A percentile compares a stretch with the other conserved stretches of the same genome.
Conservation (phyloP, 2,329 filamentous ascomycete species). For the Alternaria burnsii region DNA sequence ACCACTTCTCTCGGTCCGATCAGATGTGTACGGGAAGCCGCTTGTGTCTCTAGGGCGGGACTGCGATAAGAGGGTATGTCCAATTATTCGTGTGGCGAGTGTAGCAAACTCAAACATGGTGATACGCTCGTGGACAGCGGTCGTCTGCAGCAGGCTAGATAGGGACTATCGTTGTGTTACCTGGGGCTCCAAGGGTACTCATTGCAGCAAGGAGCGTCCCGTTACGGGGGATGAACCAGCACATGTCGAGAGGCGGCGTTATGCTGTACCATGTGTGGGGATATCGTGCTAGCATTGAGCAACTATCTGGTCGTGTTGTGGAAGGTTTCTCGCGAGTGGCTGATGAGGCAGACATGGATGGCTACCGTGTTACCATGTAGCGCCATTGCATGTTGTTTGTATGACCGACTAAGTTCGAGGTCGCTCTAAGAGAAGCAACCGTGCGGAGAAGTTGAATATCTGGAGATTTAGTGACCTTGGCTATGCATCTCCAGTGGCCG, state of each 20-base stretch:
- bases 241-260: conserved; percentile 35
- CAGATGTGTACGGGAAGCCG: conserved; percentile 19
- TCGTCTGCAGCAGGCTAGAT: conserved; percentile 18
- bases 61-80: neutral
- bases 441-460: conserved; percentile 23
- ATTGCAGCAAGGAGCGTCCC: conserved; percentile 21
- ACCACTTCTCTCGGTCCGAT: conserved; percentile 15
- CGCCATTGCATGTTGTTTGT: conserved; percentile 20
- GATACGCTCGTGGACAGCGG: conserved; percentile 10
- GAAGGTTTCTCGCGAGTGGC: conserved; percentile 27
- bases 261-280: conserved; percentile 40
- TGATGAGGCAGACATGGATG: conserved; percentile 16
- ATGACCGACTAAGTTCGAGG: conserved; percentile 15
- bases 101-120: conserved; percentile 22
- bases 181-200: conserved; percentile 4
- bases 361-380: conserved; percentile 19
- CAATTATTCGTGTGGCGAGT: conserved; percentile 15
- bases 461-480: neutral
- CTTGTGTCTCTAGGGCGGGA: conserved; percentile 8
- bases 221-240: conserved; percentile 20
- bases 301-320: conserved; percentile 27
- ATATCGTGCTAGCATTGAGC: conserved; percentile 28
- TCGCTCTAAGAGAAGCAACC: conserved; percentile 16
- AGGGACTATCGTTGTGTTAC: conserved; percentile 12
- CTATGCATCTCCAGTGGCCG: neutral